Base-by-base conservation (phyloP, 768 basidiomycete genomes). In the Podaxis pistillaris region DNA sequence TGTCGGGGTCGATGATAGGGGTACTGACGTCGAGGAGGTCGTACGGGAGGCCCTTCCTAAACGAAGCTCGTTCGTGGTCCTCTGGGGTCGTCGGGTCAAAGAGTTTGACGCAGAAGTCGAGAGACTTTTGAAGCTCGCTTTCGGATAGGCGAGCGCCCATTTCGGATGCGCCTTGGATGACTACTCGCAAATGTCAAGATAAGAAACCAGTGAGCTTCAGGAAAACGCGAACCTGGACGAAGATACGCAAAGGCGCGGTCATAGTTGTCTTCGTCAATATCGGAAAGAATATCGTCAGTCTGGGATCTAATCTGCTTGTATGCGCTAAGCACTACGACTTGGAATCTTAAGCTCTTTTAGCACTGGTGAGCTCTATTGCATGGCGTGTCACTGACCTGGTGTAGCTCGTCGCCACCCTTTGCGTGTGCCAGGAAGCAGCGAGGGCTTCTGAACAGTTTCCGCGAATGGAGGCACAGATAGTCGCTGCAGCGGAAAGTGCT, bases 131-230 rank as follows among this genome's bases (percentile, higher is more conserved):
- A 0, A 93, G 80, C 72, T 93, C 91, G 52, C 76, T 79, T 72
- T 90, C 90, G 2, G 88, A 90, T 37, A 92, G 79, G 15, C 81
- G 83, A 36, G 78, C 75, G 13, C 90, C 91, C 82, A 91, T 86
- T 64, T 93, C 91, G 0, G 86, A 86, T 49, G 86, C 87, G 5
- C 91, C 91, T 72, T 92, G 91, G 40, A 92, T 91, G 30, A 93
- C 91, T 92, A 63, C 1, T 33, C 19, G 38, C 30, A 47, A 28
- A 54, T 30, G 60, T 64, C 41, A 63, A 37, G 26, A 15, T 11
- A 33, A 28, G 44, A 6, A 17, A 47, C n/a, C 22, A 1, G 53
- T 12, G 11, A 38, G 17, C 22, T 24, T 13, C 8, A 46, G 30
- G 2, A 36, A 54, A 51, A 46, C 12, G 65, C 79, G 56, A 52